These are phyloP conservation scores for Lonicera japonica DNA, from an alignment of 129 eudicot species.

Conservation along the genomic window DNA sequence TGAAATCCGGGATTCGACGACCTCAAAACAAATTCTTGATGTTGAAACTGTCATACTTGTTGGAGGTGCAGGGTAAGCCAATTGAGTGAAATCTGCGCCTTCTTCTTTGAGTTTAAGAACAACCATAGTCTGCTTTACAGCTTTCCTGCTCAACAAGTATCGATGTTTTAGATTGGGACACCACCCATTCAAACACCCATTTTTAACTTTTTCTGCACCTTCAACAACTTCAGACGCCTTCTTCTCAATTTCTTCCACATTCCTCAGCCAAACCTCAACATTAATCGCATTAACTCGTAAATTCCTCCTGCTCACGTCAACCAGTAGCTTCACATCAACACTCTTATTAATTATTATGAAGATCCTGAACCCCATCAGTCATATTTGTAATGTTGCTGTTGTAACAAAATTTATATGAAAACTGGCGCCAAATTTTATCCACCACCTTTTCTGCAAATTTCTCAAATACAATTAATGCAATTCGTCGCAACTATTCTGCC, in stretches of 20 bases:
- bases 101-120: too few species aligned
- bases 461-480: background rate
- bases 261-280: constrained; percentile 2
- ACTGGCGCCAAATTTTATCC: background rate
- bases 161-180: too few species aligned
- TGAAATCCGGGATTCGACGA: background rate
- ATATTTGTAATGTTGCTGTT: constrained; percentile 8
- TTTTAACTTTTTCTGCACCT: background rate
- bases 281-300: background rate
- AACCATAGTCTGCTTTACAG: too few species aligned
- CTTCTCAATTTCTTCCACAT: background rate
- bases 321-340: background rate
- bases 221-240: background rate
- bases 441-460: background rate
- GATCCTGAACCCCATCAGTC: background rate
- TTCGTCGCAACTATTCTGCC: background rate
- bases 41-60: too few species aligned
- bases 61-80: too few species aligned
- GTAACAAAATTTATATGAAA: background rate
- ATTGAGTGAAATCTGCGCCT: too few species aligned
- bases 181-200: too few species aligned
- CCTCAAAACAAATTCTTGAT: background rate
- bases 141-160: too few species aligned
- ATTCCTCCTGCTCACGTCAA: constrained; percentile 5
- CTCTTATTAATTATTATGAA: constrained; percentile 13